Evolutionary conservation across 1,139 yeast species (phyloP).

Genomic region (Sugiyamaella grinbergsii): DNA sequence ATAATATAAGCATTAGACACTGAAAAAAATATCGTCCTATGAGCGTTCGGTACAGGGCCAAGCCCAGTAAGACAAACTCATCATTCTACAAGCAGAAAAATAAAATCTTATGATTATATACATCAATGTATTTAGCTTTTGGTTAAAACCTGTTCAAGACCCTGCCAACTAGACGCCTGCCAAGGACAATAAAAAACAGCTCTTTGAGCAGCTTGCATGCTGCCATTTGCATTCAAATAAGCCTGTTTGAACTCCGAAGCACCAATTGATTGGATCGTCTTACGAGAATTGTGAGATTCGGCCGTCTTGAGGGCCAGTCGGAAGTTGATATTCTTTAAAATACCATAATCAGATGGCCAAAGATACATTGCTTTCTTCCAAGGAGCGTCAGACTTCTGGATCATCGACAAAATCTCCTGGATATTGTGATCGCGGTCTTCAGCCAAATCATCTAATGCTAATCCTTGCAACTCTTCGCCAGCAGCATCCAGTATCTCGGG

Average conservation of each 20-base stretch:
- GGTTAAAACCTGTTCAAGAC: slow-evolving; percentile 21
- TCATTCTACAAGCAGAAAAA: too few species aligned
- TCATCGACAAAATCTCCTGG: slow-evolving; percentile 56
- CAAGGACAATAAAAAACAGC: slow-evolving; percentile 36
- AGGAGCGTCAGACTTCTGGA: slow-evolving; percentile 36
- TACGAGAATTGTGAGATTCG: slow-evolving; percentile 29
- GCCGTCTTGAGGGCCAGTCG: slow-evolving; percentile 59
- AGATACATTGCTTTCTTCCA: slow-evolving; percentile 75
- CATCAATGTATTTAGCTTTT: neutral
- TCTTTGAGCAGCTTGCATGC: slow-evolving; percentile 26
- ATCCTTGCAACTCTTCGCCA: slow-evolving; percentile 60
- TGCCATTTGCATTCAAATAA: slow-evolving; percentile 46
- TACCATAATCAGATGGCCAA: slow-evolving; percentile 67
- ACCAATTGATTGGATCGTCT: slow-evolving; percentile 47
- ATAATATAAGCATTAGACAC: slow-evolving; percentile 19
- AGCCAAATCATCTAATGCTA: slow-evolving; percentile 53
- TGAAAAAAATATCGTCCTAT: too few species aligned
- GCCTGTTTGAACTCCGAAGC: slow-evolving; percentile 57
- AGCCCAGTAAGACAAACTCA: too few species aligned
- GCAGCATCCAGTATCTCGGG: slow-evolving; percentile 64
- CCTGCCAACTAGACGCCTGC: slow-evolving; percentile 30
- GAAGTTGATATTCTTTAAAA: slow-evolving; percentile 67
- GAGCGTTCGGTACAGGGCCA: too few species aligned
- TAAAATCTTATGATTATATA: neutral
- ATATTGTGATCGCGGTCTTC: slow-evolving; percentile 49